Evolutionary conservation across 164 flowering plant genomes (phyloP).

Genomic region (Aristolochia californica): DNA sequence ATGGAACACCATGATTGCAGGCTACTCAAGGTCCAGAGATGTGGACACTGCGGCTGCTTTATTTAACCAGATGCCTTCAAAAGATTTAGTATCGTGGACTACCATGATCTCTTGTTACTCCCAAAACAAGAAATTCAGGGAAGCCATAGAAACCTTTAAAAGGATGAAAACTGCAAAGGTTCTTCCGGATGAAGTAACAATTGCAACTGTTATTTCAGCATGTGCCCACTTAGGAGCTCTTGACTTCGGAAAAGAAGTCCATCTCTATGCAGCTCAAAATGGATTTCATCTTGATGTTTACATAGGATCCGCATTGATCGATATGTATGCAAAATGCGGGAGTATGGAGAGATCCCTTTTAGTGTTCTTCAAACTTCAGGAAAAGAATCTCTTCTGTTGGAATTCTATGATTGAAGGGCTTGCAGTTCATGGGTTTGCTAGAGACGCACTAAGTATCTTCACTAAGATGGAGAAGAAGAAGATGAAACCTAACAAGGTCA

Average conservation of each 20-base stretch:
- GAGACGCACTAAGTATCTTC: conserved; percentile 53
- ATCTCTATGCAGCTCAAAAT: conserved; percentile 26
- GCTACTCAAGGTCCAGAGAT: conserved; percentile 44
- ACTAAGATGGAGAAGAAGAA: conserved; percentile 37
- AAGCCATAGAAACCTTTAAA: conserved; percentile 41
- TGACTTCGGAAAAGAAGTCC: conserved; percentile 51
- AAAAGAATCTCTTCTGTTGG: conserved; percentile 70
- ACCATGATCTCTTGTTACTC: conserved; percentile 71
- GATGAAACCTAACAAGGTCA: conserved; percentile 46
- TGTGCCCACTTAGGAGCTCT: conserved; percentile 87
- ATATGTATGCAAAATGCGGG: conserved; percentile 88
- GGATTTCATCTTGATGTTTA: conserved; percentile 51
- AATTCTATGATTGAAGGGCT: conserved; percentile 64
- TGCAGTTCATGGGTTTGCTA: conserved; percentile 53
- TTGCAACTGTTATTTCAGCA: conserved; percentile 59
- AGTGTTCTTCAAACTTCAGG: conserved; percentile 50
- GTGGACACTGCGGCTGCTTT: conserved; percentile 38
- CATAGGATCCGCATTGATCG: conserved; percentile 72
- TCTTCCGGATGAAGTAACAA: conserved; percentile 52
- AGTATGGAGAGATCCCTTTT: conserved; percentile 52
- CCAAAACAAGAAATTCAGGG: conserved; percentile 30
- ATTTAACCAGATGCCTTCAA: conserved; percentile 41
- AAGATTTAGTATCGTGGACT: conserved; percentile 78
- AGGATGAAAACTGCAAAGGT: conserved; percentile 41
- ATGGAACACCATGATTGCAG: conserved; percentile 71